Percentiles rank a stretch among this genome's conserved stretches.
Evolutionary conservation across 345 rosid species (phyloP).

Genomic region (Orychophragmus violaceus): DNA sequence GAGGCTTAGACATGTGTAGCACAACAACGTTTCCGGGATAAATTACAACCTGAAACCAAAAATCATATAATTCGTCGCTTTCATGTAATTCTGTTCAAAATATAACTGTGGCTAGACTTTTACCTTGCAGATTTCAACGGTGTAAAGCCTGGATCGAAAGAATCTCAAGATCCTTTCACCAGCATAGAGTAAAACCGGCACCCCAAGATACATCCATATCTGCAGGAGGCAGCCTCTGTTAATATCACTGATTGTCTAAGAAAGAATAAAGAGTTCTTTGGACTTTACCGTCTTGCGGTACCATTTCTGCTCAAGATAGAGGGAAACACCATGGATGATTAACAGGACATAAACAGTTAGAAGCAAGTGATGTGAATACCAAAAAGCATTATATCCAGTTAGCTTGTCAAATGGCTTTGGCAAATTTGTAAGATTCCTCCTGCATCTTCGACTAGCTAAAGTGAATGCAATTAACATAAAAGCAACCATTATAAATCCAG

Average conservation of each 20-base stretch:
- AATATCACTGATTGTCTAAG: background rate
- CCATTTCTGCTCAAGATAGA: constrained; percentile 75
- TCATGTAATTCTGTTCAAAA: background rate
- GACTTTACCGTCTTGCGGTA: constrained; percentile 66
- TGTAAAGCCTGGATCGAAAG: constrained; percentile 76
- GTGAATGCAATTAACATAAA: constrained; percentile 74
- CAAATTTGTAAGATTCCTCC: constrained; percentile 62
- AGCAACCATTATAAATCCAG: constrained; percentile 74
- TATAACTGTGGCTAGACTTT: background rate
- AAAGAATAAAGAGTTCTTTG: background rate
- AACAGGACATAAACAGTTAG: constrained; percentile 65
- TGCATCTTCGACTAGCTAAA: constrained; percentile 75
- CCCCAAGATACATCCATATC: constrained; percentile 97
- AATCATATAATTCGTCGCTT: background rate
- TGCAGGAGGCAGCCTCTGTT: constrained; percentile 22
- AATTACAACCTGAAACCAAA: constrained; percentile 27
- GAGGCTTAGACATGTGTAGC: constrained; percentile 62
- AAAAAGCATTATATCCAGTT: constrained; percentile 93
- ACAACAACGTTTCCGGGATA: constrained; percentile 37
- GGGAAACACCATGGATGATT: constrained; percentile 59
- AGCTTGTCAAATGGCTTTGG: constrained; percentile 89
- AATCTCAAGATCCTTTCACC: constrained; percentile 86
- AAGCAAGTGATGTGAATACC: constrained; percentile 95
- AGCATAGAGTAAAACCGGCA: constrained; percentile 67
- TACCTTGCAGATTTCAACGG: constrained; percentile 77